A percentile compares a stretch with the other conserved stretches of the same genome.
These are phyloP conservation scores for Geotrichum fermentans DNA, from an alignment of 1,139 yeast species.

Conservation along the genomic window DNA sequence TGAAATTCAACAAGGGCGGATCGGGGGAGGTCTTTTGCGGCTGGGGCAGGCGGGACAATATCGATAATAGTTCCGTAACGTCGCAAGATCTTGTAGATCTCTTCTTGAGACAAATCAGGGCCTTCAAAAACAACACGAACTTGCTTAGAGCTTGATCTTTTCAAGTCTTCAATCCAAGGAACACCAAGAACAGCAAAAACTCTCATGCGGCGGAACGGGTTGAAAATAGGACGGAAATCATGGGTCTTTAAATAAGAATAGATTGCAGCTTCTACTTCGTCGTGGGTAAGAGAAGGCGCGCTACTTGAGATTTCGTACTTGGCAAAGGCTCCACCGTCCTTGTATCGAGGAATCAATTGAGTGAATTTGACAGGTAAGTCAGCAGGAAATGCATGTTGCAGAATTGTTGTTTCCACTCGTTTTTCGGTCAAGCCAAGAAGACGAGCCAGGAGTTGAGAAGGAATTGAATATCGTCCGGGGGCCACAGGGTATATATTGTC, in stretches of 20 bases:
- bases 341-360: constrained; percentile 58
- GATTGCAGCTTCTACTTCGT: constrained; percentile 29
- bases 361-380: constrained; percentile 43
- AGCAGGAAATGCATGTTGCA: constrained; percentile 42
- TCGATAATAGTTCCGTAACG: constrained; percentile 81
- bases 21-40: constrained; percentile 44
- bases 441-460: constrained; percentile 21
- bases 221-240: constrained; percentile 23
- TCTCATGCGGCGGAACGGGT: constrained; percentile 42
- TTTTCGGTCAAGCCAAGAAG: constrained; percentile 23
- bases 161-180: constrained; percentile 94
- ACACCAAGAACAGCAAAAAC: constrained; percentile 77
- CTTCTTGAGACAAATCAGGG: constrained; percentile 71
- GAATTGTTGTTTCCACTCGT: constrained; percentile 39
- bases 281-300: constrained; percentile 21
- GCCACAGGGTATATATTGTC: constrained; percentile 34
- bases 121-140: constrained; percentile 73
- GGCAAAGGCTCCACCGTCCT: constrained; percentile 94
- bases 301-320: constrained; percentile 45
- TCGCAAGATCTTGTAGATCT: constrained; percentile 72
- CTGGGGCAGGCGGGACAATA: constrained; percentile 55
- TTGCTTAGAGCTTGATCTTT: constrained; percentile 62
- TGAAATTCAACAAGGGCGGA: constrained; percentile 55
- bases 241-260: constrained; percentile 25
- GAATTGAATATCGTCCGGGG: constrained; percentile 37